These are phyloP conservation scores for Sorghum bicolor DNA, from an alignment of 176 grass and related monocot genomes.

Conservation along the genomic window Sorghum_bicolor_NCBIv3 NC_012875.2:51319001-51319500, in stretches of 20 bases:
- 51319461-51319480: slow-evolving; percentile 47
- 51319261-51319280: slow-evolving; percentile 38
- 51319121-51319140: slow-evolving; percentile 65
- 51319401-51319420: slow-evolving; percentile 43
- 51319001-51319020: slow-evolving; percentile 64
- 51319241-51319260: slow-evolving; percentile 46
- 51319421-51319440: slow-evolving; percentile 48
- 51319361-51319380: slow-evolving; percentile 61
- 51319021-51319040: slow-evolving; percentile 88
- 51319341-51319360: slow-evolving; percentile 61
- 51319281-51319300: slow-evolving; percentile 37
- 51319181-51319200: slow-evolving; percentile 51
- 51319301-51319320: slow-evolving; percentile 37
- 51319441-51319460: slow-evolving; percentile 39
- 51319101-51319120: slow-evolving; percentile 50
- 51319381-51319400: slow-evolving; percentile 59
- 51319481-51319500: slow-evolving; percentile 56
- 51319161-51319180: slow-evolving; percentile 43
- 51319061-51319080: slow-evolving; percentile 76
- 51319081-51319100: slow-evolving; percentile 69
- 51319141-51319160: slow-evolving; percentile 48
- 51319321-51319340: slow-evolving; percentile 38
- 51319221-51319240: slow-evolving; percentile 45
- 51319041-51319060: slow-evolving; percentile 73
- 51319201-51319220: slow-evolving; percentile 58